Percentiles rank a stretch among this genome's conserved stretches.
Conservation (phyloP, 129 eudicot species). For the Flaveria bidentis region DNA sequence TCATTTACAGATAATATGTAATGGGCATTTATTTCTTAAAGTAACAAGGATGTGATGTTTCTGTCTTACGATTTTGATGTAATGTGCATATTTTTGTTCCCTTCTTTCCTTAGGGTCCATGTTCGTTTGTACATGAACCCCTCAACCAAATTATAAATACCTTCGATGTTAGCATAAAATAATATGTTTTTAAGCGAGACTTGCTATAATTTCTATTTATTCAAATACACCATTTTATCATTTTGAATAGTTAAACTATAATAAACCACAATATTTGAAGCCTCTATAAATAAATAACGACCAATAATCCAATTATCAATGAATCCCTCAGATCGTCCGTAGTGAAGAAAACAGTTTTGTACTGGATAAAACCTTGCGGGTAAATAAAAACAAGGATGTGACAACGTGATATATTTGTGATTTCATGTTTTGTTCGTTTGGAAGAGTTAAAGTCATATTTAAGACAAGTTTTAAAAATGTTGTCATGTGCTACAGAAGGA, state of each 20-base stretch:
- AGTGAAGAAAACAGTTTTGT: not conserved
- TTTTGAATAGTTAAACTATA: no score
- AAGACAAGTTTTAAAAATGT: not conserved
- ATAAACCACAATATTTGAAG: no score
- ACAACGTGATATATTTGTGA: slow-evolving; percentile 19
- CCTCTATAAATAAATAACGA: no score
- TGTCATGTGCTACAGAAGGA: not conserved
- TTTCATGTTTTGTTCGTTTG: slow-evolving; percentile 17
- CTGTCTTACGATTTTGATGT: not conserved
- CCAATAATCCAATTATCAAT: no score
- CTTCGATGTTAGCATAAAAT: not conserved
- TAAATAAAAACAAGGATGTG: slow-evolving; percentile 14
- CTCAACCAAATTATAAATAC: not conserved
- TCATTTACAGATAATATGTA: slow-evolving; percentile 7
- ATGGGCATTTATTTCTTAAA: slow-evolving; percentile 10
- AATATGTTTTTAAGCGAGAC: not conserved
- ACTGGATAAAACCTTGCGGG: not conserved
- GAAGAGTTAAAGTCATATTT: slow-evolving; percentile 6
- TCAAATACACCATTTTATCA: no score
- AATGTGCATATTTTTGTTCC: not conserved
- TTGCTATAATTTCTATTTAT: no score
- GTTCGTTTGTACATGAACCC: not conserved
- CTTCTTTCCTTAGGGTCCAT: not conserved
- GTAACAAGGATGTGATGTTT: slow-evolving; percentile 4
- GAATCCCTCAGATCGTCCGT: no score